phyloP scores from a whole-genome alignment of 345 rosid genomes.

The Laguncularia racemosa region DNA sequence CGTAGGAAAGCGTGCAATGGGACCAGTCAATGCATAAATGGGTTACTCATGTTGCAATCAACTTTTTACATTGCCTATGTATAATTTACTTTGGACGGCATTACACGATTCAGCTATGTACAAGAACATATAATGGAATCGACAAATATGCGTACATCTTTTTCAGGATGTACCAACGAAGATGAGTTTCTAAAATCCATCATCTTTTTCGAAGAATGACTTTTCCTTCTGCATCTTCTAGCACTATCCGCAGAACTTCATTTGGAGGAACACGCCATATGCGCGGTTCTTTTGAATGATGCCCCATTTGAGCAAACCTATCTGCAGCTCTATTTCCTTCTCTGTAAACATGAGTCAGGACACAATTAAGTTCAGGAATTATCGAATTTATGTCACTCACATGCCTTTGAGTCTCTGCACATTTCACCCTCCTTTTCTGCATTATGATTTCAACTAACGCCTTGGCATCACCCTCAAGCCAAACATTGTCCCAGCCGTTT shows the following conservation, averaged over 20 bases:
- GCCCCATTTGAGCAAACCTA: slow-evolving; percentile 65
- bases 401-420: slow-evolving; percentile 35
- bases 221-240: slow-evolving; percentile 68
- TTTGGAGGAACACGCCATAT: slow-evolving; percentile 62
- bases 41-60: too few species aligned
- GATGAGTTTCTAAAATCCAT: not conserved
- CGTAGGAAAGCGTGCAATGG: too few species aligned
- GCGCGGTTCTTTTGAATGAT: slow-evolving; percentile 37
- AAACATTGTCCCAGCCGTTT: slow-evolving; percentile 59
- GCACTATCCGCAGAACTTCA: slow-evolving; percentile 44
- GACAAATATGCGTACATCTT: not conserved
- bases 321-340: slow-evolving; percentile 82
- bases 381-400: slow-evolving; percentile 39
- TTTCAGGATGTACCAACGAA: too few species aligned
- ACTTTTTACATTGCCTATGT: too few species aligned
- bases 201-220: slow-evolving; percentile 41
- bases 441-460: slow-evolving; percentile 48
- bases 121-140: not conserved
- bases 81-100: too few species aligned
- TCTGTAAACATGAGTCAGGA: slow-evolving; percentile 47
- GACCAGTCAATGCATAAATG: too few species aligned
- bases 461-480: slow-evolving; percentile 86
- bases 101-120: too few species aligned
- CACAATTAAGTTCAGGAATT: slow-evolving; percentile 41
- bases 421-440: slow-evolving; percentile 38